Percentiles rank a stretch among this genome's conserved stretches.
Evolutionary conservation across 768 basidiomycete species (phyloP).

Genomic region (Rossbeevera mucosa): DNA sequence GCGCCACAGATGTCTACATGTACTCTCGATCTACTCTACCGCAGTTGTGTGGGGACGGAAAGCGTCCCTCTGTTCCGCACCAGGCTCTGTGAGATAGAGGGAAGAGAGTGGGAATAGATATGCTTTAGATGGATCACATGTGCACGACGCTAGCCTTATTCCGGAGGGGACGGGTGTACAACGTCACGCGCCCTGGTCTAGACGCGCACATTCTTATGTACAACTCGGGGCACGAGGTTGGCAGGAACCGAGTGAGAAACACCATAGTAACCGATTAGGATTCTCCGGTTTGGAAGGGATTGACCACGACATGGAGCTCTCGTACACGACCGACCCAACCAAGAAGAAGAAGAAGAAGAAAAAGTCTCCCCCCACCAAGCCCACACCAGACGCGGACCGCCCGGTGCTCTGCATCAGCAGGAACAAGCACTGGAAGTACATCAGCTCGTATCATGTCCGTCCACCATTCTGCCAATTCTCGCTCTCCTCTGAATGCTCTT

Average conservation of each 20-base stretch:
- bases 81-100: no score
- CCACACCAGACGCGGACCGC: conserved; percentile 40
- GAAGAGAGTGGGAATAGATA: not conserved
- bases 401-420: conserved; percentile 79
- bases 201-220: no score
- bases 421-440: conserved; percentile 93
- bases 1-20: no score
- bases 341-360: conserved; percentile 72
- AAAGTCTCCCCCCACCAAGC: conserved; percentile 31
- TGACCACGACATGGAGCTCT: no score
- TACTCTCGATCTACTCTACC: no score
- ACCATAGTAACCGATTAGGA: conserved; percentile 14
- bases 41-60: no score
- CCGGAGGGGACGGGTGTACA: not conserved
- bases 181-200: no score
- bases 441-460: conserved; percentile 86
- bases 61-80: no score
- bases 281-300: not conserved
- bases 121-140: not conserved
- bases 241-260: not conserved
- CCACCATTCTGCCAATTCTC: not conserved
- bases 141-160: not conserved
- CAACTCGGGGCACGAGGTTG: not conserved
- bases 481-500: not conserved
- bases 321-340: no score